phyloP scores from a whole-genome alignment of 2,329 filamentous ascomycete genomes.

The Monosporascus sp. region DNA sequence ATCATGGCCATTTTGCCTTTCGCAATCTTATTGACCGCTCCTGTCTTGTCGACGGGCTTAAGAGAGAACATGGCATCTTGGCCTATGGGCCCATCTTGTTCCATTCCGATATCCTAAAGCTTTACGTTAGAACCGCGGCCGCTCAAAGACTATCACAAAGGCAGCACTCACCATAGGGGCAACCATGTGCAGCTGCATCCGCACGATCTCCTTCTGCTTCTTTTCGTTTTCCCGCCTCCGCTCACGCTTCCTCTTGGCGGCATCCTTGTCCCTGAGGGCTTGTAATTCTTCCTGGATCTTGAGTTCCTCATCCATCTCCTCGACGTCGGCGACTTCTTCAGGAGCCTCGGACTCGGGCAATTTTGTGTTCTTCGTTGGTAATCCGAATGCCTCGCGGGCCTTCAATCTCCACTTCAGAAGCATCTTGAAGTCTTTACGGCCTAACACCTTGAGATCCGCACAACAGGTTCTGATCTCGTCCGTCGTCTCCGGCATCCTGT shows the following conservation, averaged over 20 bases:
- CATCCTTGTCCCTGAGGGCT: conserved; percentile 73
- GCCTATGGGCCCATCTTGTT: conserved; percentile 72
- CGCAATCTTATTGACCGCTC: conserved; percentile 61
- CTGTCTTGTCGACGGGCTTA: conserved; percentile 73
- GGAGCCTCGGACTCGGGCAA: conserved; percentile 33
- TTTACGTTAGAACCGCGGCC: neutral
- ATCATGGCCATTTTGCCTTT: conserved; percentile 75
- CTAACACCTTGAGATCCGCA: conserved; percentile 80
- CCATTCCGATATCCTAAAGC: conserved; percentile 74
- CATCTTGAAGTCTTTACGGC: conserved; percentile 89
- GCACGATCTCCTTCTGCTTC: conserved; percentile 90
- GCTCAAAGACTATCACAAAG: no score
- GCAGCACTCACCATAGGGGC: conserved; percentile 58
- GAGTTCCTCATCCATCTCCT: conserved; percentile 91
- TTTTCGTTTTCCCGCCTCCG: conserved; percentile 84
- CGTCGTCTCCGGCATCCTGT: conserved; percentile 82
- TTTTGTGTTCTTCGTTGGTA: conserved; percentile 66
- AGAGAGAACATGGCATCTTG: conserved; percentile 83
- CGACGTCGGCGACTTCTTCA: conserved; percentile 75
- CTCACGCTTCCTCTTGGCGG: conserved; percentile 72
- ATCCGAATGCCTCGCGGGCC: conserved; percentile 85
- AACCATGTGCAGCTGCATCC: conserved; percentile 96
- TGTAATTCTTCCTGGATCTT: conserved; percentile 85
- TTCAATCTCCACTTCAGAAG: conserved; percentile 85
- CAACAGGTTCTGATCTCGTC: conserved; percentile 75